Evolutionary conservation across 2,329 filamentous ascomycete species (phyloP).

Genomic region (Xylariaceae sp.): DNA sequence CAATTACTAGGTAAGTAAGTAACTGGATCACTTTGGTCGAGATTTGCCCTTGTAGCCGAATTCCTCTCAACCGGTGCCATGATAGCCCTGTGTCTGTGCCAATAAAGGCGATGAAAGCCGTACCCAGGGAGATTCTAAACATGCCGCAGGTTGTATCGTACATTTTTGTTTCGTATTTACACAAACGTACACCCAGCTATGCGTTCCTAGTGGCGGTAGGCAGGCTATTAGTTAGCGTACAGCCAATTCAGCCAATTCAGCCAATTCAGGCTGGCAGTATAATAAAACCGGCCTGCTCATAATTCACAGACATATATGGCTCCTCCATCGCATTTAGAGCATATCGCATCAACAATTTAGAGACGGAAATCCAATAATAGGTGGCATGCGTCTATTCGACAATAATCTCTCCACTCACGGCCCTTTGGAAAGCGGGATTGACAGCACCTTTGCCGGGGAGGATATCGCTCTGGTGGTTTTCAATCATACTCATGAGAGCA

Average conservation of each 20-base stretch:
- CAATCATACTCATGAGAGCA: constrained; percentile 70
- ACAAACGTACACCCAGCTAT: constrained; percentile 6
- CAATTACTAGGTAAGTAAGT: too few species aligned
- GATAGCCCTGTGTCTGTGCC: not conserved
- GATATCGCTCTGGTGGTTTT: constrained; percentile 64
- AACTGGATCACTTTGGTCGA: too few species aligned
- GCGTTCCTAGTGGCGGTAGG: not conserved
- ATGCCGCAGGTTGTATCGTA: constrained; percentile 12
- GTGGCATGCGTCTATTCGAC: constrained; percentile 24
- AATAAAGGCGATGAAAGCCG: not conserved
- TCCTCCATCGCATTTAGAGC: not conserved
- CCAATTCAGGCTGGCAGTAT: not conserved
- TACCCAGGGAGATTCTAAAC: not conserved
- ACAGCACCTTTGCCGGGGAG: constrained; percentile 40
- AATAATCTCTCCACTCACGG: constrained; percentile 26
- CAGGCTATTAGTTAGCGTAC: not conserved
- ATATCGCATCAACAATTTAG: not conserved
- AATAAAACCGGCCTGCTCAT: not conserved
- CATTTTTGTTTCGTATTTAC: constrained; percentile 16
- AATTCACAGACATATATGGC: not conserved
- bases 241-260: not conserved
- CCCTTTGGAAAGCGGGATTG: constrained; percentile 31
- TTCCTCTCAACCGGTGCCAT: not conserved
- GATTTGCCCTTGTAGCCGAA: too few species aligned
- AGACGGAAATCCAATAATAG: not conserved